Conservation (phyloP, 805 yeast species). For the Isabelozyma rhagii region DNA sequence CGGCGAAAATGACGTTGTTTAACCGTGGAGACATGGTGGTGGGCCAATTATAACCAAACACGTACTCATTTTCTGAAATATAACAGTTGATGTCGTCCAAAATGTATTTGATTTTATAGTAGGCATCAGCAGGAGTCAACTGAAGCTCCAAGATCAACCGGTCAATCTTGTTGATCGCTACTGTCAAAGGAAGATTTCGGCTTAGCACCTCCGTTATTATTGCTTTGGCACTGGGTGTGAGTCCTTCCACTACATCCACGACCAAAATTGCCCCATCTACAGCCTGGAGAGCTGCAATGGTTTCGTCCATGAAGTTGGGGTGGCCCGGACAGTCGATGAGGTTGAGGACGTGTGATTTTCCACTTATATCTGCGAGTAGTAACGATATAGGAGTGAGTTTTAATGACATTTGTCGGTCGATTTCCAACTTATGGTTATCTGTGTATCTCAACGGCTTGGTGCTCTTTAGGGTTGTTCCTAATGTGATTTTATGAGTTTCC, state of each 20-base stretch:
- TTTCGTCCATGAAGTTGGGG: conserved; percentile 75
- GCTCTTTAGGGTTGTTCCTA: conserved; percentile 26
- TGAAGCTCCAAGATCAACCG: conserved; percentile 76
- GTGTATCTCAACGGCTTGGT: conserved; percentile 58
- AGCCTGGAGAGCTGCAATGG: conserved; percentile 51
- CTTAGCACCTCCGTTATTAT: conserved; percentile 52
- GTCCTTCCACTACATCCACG: conserved; percentile 84
- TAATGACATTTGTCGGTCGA: conserved; percentile 66
- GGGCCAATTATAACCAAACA: conserved; percentile 21
- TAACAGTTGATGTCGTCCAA: conserved; percentile 64
- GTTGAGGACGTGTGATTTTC: conserved; percentile 56
- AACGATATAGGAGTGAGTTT: conserved; percentile 61
- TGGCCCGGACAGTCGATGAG: conserved; percentile 93
- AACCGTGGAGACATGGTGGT: conserved; percentile 53
- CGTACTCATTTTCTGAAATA: conserved; percentile 34
- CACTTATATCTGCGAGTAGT: conserved; percentile 48
- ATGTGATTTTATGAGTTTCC: conserved; percentile 54
- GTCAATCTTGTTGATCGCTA: conserved; percentile 81
- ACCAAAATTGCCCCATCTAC: conserved; percentile 68
- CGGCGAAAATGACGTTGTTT: conserved; percentile 73
- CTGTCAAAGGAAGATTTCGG: conserved; percentile 48
- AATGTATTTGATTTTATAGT: conserved; percentile 57
- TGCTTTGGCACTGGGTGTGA: conserved; percentile 51
- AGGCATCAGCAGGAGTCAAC: conserved; percentile 72
- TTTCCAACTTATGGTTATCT: conserved; percentile 70